Percentiles rank a stretch among this genome's conserved stretches.
Evolutionary conservation across 2,329 filamentous ascomycete species (phyloP).

Genomic region (Orbilia oligospora): DNA sequence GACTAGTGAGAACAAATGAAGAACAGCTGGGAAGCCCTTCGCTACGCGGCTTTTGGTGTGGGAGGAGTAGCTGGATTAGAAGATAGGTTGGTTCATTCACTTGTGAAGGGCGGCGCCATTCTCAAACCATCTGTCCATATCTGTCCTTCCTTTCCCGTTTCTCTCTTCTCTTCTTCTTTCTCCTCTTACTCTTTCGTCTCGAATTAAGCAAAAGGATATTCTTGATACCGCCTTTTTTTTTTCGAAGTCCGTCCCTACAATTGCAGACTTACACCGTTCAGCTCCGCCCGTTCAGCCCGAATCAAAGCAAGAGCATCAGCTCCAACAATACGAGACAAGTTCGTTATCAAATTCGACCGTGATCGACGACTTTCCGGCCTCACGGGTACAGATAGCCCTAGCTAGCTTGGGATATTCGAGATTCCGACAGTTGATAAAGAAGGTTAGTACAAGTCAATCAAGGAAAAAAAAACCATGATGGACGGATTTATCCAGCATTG

Average conservation of each 20-base stretch:
- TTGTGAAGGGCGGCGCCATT: slow-evolving; percentile 51
- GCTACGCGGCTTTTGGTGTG: slow-evolving; percentile 43
- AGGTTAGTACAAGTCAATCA: slow-evolving; percentile 26
- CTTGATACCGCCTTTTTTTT: slow-evolving; percentile 23
- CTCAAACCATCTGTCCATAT: slow-evolving; percentile 60
- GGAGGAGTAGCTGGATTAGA: slow-evolving; percentile 45
- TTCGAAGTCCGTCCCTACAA: slow-evolving; percentile 8
- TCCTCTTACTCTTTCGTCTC: slow-evolving; percentile 26
- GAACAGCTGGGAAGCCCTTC: slow-evolving; percentile 36
- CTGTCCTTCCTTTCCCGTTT: slow-evolving; percentile 42
- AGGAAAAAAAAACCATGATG: background rate
- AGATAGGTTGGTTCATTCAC: slow-evolving; percentile 48
- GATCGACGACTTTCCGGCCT: slow-evolving; percentile 24
- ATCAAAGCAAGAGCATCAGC: background rate
- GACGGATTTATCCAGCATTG: slow-evolving; percentile 34
- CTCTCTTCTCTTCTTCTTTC: slow-evolving; percentile 31
- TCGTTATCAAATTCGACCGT: slow-evolving; percentile 11
- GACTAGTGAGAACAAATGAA: slow-evolving; percentile 46
- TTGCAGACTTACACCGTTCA: background rate
- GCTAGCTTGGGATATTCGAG: slow-evolving; percentile 12
- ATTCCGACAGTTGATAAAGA: slow-evolving; percentile 26
- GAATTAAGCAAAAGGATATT: slow-evolving; percentile 28
- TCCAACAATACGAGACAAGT: slow-evolving; percentile 5
- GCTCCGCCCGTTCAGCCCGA: slow-evolving; percentile 14
- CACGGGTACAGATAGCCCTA: slow-evolving; percentile 20